Conservation (phyloP, 1,284 basidiomycete genomes). For the Laetiporus sulphureus region DNA sequence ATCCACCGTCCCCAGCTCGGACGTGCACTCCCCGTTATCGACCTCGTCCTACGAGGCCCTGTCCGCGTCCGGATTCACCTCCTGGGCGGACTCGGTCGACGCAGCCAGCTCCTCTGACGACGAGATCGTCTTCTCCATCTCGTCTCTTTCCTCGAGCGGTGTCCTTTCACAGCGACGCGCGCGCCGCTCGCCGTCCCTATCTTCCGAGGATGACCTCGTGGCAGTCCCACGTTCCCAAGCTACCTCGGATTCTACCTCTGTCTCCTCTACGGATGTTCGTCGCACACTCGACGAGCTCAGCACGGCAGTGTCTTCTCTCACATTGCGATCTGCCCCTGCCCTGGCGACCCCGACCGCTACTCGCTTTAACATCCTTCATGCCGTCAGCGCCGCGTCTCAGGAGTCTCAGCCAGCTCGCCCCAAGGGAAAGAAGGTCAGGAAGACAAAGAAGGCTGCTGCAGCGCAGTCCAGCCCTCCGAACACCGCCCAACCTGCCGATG, state of each 20-base stretch:
- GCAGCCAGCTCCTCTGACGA: slow-evolving; percentile 44
- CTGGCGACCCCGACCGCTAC: slow-evolving; percentile 1
- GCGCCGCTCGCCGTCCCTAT: slow-evolving; percentile 20
- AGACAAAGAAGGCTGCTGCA: slow-evolving; percentile 2
- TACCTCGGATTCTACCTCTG: neutral
- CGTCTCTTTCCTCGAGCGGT: slow-evolving; percentile 17
- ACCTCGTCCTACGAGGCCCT: slow-evolving; percentile 25
- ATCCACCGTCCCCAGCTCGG: too few relatives aligned
- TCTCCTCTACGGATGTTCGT: neutral
- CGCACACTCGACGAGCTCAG: slow-evolving; percentile 10
- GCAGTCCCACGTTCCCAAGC: slow-evolving; percentile 20
- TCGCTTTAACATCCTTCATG: slow-evolving; percentile 5
- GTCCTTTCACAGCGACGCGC: slow-evolving; percentile 14
- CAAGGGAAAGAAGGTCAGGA: slow-evolving; percentile 15
- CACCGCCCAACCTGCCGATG: neutral
- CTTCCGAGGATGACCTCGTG: slow-evolving; percentile 25
- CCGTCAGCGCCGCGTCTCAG: slow-evolving; percentile 1
- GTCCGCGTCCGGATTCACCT: slow-evolving; percentile 8
- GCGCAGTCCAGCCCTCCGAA: neutral
- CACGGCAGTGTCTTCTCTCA: slow-evolving; percentile 19
- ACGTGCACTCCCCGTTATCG: too few relatives aligned
- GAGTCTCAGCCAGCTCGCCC: slow-evolving; percentile 6
- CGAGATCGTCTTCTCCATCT: slow-evolving; percentile 39
- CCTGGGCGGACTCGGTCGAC: slow-evolving; percentile 21
- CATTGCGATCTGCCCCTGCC: slow-evolving; percentile 6